Evolutionary conservation across 2,329 filamentous ascomycete genomes (phyloP).

Genomic region (Botrytis fragariae): DNA sequence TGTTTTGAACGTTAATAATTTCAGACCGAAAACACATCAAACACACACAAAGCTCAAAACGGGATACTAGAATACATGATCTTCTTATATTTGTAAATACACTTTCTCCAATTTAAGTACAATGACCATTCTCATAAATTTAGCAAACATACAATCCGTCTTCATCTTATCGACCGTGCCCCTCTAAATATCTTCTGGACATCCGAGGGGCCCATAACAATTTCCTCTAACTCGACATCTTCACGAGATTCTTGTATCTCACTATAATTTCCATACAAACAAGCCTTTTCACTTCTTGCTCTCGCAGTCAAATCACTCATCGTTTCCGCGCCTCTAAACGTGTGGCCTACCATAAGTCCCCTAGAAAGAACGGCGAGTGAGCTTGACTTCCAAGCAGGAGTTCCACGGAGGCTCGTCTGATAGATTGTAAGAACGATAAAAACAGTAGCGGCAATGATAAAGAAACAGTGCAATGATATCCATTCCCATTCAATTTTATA

Average conservation of each 20-base stretch:
- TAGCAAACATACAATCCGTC: neutral
- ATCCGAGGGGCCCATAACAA: neutral
- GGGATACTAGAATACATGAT: neutral
- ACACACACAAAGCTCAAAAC: neutral
- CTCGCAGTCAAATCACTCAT: neutral
- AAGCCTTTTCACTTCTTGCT: slow-evolving; percentile 2
- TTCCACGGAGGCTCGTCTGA: slow-evolving; percentile 2
- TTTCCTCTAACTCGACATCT: slow-evolving; percentile 7
- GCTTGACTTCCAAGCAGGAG: slow-evolving; percentile 9
- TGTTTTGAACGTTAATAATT: neutral
- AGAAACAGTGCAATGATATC: slow-evolving; percentile 7
- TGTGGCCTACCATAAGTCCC: neutral
- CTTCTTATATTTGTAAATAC: neutral
- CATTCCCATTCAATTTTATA: slow-evolving; percentile 5
- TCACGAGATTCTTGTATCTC: neutral
- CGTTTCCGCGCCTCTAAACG: slow-evolving; percentile 1
- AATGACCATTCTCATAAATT: neutral
- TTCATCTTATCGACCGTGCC: neutral
- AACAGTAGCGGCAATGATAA: neutral
- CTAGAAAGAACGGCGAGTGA: slow-evolving; percentile 11
- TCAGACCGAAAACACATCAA: neutral
- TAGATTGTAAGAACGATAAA: neutral
- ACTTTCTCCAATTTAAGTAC: neutral
- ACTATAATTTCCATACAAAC: neutral
- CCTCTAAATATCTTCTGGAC: neutral